Evolutionary conservation across 2,329 filamentous ascomycete genomes (phyloP).

Genomic region (Xylaria sp.): DNA sequence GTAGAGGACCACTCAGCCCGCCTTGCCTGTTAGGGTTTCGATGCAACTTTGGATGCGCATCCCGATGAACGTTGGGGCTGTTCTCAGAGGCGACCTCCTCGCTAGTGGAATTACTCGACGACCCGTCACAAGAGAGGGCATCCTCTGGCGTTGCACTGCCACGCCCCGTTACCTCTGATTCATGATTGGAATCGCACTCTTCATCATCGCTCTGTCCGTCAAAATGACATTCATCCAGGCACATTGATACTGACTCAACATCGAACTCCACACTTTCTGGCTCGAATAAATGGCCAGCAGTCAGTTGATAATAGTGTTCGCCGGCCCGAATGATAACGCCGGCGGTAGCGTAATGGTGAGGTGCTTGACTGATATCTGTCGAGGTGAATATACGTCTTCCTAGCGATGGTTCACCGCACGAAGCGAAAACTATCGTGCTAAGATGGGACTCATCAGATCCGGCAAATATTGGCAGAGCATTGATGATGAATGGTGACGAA

Average conservation of each 20-base stretch:
- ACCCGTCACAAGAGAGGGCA: not conserved
- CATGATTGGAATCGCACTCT: not conserved
- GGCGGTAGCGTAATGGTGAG: not conserved
- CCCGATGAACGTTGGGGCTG: not conserved
- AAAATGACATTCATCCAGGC: conserved; percentile 2
- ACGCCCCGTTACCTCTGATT: not conserved
- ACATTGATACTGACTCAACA: not conserved
- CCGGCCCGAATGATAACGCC: conserved; percentile 4
- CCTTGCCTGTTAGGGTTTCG: not conserved
- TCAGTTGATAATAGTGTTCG: conserved; percentile 6
- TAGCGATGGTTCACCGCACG: not conserved
- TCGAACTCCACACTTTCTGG: not conserved
- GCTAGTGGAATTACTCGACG: not conserved
- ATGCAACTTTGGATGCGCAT: too few species aligned
- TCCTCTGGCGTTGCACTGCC: conserved; percentile 8
- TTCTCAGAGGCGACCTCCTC: not conserved
- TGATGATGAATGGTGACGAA: not conserved
- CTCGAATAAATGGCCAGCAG: conserved; percentile 7
- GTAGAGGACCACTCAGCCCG: accelerated
- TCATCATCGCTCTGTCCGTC: conserved; percentile 8
- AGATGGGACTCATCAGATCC: too few species aligned
- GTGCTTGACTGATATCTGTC: not conserved
- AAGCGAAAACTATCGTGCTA: not conserved
- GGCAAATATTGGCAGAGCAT: not conserved
- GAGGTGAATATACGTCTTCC: conserved; percentile 5